A percentile compares a stretch with the other conserved stretches of the same genome.
These are phyloP conservation scores for Monosporascus sp. DNA, from an alignment of 2,329 filamentous ascomycete species.

Conservation along the genomic window DNA sequence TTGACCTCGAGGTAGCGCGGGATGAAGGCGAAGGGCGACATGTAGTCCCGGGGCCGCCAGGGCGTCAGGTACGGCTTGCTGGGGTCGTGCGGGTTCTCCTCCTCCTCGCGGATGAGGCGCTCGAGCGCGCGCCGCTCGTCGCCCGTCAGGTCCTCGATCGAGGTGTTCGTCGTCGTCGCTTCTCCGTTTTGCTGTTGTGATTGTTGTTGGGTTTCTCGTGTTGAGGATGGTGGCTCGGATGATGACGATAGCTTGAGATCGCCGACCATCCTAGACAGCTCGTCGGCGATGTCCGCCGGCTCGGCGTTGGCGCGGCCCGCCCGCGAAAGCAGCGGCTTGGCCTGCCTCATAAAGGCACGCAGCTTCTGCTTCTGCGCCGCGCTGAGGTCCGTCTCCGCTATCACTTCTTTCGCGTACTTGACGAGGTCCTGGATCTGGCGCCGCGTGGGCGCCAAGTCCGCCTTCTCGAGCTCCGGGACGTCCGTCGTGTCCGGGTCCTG, in stretches of 20 bases:
- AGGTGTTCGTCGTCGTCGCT: conserved; percentile 3
- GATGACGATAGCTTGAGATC: conserved; percentile 34
- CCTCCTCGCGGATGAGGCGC: conserved; percentile 54
- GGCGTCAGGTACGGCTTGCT: conserved; percentile 84
- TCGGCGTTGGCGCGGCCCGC: conserved; percentile 30
- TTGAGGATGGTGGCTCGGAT: conserved; percentile 1
- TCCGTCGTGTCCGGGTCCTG: conserved; percentile 34
- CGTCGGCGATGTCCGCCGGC: conserved; percentile 41
- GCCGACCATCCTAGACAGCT: conserved; percentile 46
- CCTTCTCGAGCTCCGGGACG: conserved; percentile 15
- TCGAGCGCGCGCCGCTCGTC: conserved; percentile 50
- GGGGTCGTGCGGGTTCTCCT: conserved; percentile 70
- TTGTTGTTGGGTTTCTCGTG: conserved; percentile 15
- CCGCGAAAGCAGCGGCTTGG: conserved; percentile 57
- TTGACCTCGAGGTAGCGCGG: conserved; percentile 96
- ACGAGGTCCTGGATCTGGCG: conserved; percentile 45
- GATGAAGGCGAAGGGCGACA: conserved; percentile 91
- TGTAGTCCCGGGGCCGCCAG: conserved; percentile 80
- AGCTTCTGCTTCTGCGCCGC: conserved; percentile 72
- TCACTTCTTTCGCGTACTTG: conserved; percentile 53
- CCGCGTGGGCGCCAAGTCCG: conserved; percentile 24
- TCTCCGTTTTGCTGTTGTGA: conserved; percentile 35
- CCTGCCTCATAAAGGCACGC: conserved; percentile 62
- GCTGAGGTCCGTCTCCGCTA: conserved; percentile 51
- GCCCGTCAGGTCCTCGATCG: conserved; percentile 38